Conservation (phyloP, 2,329 filamentous ascomycete species). For the Neonectria hederae region DNA sequence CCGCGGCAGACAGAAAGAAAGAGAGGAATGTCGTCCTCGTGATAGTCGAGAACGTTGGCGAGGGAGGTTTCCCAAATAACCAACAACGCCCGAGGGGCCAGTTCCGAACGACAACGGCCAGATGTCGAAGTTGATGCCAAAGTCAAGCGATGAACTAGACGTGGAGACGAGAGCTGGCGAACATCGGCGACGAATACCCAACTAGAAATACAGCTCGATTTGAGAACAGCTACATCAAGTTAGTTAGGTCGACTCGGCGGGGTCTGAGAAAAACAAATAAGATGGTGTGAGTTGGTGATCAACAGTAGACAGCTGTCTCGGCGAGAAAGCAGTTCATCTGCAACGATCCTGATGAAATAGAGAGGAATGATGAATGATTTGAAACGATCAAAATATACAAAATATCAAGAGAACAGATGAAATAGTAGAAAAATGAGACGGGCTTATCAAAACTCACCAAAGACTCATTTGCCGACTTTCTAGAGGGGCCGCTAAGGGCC, state of each 20-base stretch:
- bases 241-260: background rate
- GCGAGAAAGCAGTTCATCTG: background rate
- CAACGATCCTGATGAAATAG: background rate
- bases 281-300: background rate
- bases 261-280: background rate
- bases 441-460: constrained; percentile 3
- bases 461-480: background rate
- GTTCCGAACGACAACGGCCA: background rate
- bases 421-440: background rate
- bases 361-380: background rate
- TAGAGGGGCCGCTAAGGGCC: constrained; percentile 4
- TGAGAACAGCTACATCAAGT: background rate
- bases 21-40: too few relatives aligned
- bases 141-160: background rate
- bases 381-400: background rate
- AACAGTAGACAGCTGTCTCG: background rate
- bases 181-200: background rate
- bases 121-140: background rate
- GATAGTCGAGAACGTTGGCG: background rate
- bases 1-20: background rate
- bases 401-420: background rate
- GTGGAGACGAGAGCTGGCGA: background rate
- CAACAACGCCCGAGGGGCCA: background rate
- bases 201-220: background rate
- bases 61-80: background rate